Evolutionary conservation across 2,329 filamentous ascomycete genomes (phyloP), one percentile per base, ranked within the genome.

Genomic region (Emmonsia crescens): DNA sequence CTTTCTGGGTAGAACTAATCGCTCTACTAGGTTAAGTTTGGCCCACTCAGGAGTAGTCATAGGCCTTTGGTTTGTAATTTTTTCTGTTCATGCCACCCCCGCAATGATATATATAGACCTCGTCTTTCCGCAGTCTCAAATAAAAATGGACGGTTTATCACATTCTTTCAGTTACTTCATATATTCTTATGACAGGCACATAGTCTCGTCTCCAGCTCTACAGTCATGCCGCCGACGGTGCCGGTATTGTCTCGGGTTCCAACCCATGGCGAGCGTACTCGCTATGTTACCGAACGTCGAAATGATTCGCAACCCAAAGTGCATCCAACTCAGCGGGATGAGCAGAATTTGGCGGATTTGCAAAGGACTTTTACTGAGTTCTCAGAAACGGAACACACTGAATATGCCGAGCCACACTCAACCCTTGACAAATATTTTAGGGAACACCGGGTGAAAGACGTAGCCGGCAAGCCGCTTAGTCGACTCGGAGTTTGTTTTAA

Each of bases 401-500:
- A 55, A 14, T 72, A 73, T 60, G 40, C 70, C 5, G 72, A 74
- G 52, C 72, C 71, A 0, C 85, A 84, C 14, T 89, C 89, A 60
- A 80, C 86, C 40, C 80, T 90, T 9, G 82, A 83, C 52, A 76
- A 82, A 21, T 90, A 91, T 68, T 84, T 90, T 73, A 82, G 83
- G 40, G 83, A 88, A 66, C 87, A 88, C 1, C 86, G 89, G 59
- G 69, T 71, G 3, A 85, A 82, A 6, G 77, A 76, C 54, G 87
- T 86, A 0, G 80, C 83, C 9, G 89, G 90, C 72, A 87, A 85
- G n/a, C 46, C 61, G 9, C 33, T 63, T 16, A 54, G 61, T 16
- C 59, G 61, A 68, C 83, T 91, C 4, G 88, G 89, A 1, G 85
- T 91, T 1, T 78, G 89, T 5, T 91, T 86, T 76, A 87, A 86